Evolutionary conservation across 768 basidiomycete species (phyloP), one percentile per base, ranked within the genome.

Genomic region (Mycena sanguinolenta): DNA sequence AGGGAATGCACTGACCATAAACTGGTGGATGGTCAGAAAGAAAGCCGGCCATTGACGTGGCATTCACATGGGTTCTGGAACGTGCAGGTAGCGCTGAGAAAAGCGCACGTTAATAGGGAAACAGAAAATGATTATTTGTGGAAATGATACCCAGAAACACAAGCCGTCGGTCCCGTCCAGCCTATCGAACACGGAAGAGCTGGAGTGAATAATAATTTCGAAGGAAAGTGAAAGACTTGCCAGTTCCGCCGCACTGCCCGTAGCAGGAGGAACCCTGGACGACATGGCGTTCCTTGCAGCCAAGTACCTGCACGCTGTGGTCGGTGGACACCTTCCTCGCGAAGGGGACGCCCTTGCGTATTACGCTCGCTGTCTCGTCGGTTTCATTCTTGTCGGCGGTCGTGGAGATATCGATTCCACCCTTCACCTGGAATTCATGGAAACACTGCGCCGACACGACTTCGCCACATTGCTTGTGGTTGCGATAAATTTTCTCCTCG

Each of bases 1-100:
- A 23, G 12, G 65, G 79, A 53, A 84, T 36, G 72, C 85, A 86
- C 65, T 87, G 85, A 57, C 74, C 80, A 61, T 83, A 86, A 59
- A 73, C 85, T 86, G 63, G 28, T 3, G 13, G 13, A 21, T 12
- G 6, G 9, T 30, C 19, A 28, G 27, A 14, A 46, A 14, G 39
- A 42, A 30, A 8, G 28, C 16, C 60, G 52, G 10, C 27, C 16
- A 14, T 19, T 19, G 23, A 17, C 23, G 25, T 36, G n/a, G 14
- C n/a, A 60, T 44, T 60, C 30, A 60, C 59, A 60, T n/a, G 59
- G 14, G n/a, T 23, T 60, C 19, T 10, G 14, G 44, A 49, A n/a
- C 13, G 59, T 60, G 59, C 59, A 60, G 4, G 30, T 32, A 34
- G 59, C 30, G 19, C 59, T 60, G n/a, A 34, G 9, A 36, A 57